Percentiles rank a stretch among this genome's conserved stretches.
These are phyloP conservation scores for Pythium phragmitis DNA, from an alignment of 352 stramenopile species.

Conservation along the genomic window DNA sequence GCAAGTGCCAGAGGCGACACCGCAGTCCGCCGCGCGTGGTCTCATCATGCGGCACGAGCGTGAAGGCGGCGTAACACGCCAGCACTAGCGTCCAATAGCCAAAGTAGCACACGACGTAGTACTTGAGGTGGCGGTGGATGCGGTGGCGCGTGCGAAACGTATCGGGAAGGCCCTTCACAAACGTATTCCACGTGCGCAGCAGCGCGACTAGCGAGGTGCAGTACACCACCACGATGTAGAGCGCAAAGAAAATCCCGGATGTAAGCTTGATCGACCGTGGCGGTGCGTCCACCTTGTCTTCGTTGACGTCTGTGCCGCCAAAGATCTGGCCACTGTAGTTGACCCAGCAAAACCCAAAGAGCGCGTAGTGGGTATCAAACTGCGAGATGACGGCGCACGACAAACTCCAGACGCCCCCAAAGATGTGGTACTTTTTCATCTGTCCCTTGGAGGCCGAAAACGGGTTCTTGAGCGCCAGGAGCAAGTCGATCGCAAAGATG, in stretches of 20 bases:
- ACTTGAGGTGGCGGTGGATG: constrained; percentile 82
- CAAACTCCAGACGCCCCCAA: constrained; percentile 66
- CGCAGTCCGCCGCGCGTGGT: constrained; percentile 33
- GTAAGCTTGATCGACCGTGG: constrained; percentile 31
- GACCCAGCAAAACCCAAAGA: constrained; percentile 84
- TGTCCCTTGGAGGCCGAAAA: constrained; percentile 82
- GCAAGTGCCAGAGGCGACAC: constrained; percentile 70
- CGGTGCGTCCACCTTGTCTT: constrained; percentile 23
- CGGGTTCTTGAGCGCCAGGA: constrained; percentile 82
- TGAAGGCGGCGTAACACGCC: constrained; percentile 67
- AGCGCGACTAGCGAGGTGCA: constrained; percentile 76
- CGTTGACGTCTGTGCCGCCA: constrained; percentile 24
- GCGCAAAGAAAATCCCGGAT: constrained; percentile 71
- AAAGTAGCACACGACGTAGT: constrained; percentile 88
- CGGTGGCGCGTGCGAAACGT: constrained; percentile 75
- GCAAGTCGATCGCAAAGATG: constrained; percentile 85
- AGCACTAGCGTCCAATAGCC: constrained; percentile 83
- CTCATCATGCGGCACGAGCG: constrained; percentile 40
- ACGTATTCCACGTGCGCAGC: constrained; percentile 76
- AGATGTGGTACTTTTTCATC: constrained; percentile 81
- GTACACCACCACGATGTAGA: constrained; percentile 84
- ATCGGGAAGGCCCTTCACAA: constrained; percentile 69
- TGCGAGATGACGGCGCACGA: constrained; percentile 69
- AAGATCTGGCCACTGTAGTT: constrained; percentile 49
- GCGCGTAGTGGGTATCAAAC: constrained; percentile 70